Conservation (phyloP, 192 early-diverging fungal species). For the Piromyces sp. region DNA sequence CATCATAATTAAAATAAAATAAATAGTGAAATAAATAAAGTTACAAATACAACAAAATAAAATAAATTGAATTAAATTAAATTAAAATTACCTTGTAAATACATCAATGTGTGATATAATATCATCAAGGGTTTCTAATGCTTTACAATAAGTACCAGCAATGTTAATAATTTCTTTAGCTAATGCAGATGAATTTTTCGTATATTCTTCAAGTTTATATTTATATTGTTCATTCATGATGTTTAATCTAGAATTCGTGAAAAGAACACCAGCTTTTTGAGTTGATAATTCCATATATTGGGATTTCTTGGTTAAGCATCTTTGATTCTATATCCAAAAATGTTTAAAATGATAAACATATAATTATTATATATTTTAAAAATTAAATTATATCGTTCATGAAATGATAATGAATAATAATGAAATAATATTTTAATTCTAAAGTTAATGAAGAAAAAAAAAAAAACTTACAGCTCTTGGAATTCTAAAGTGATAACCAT, state of each 20-base stretch:
- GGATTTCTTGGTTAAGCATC: slow-evolving; percentile 32
- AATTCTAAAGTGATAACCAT: slow-evolving; percentile 74
- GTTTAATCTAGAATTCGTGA: slow-evolving; percentile 59
- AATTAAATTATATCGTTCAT: too few relatives aligned
- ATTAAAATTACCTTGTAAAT: slow-evolving; percentile 50
- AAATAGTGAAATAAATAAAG: too few relatives aligned
- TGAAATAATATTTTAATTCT: too few relatives aligned
- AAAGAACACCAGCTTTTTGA: slow-evolving; percentile 71
- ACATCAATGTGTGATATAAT: slow-evolving; percentile 74
- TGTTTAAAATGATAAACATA: too few relatives aligned
- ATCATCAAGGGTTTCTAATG: slow-evolving; percentile 59
- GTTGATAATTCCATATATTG: slow-evolving; percentile 72
- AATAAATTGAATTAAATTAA: too few relatives aligned
- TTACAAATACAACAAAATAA: too few relatives aligned
- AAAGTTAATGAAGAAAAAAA: too few relatives aligned
- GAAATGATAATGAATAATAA: too few relatives aligned
- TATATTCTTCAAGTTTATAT: slow-evolving; percentile 45
- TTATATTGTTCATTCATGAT: slow-evolving; percentile 38
- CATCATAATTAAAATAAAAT: too few relatives aligned
- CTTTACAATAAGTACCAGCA: slow-evolving; percentile 63
- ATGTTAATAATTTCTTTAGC: slow-evolving; percentile 80
- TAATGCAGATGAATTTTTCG: slow-evolving; percentile 44
- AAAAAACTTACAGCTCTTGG: slow-evolving; percentile 38
- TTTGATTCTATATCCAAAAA: not conserved
- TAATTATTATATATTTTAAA: too few relatives aligned